Evolutionary conservation across 1,139 yeast species (phyloP).

Genomic region (Nakaseomyces nivariensis): DNA sequence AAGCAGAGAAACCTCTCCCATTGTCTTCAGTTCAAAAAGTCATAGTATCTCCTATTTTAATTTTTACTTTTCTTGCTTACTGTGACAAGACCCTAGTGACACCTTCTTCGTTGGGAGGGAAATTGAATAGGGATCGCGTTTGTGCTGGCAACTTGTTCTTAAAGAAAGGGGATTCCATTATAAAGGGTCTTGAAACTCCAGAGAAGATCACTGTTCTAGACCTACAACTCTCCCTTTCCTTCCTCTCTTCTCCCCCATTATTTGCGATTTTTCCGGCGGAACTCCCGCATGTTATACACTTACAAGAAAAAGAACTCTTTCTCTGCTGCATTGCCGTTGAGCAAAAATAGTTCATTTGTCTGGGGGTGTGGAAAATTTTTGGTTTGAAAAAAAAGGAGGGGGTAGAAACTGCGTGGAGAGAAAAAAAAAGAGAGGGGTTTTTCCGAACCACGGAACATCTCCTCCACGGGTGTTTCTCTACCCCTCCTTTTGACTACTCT

Average conservation of each 20-base stretch:
- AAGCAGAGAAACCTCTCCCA: neutral
- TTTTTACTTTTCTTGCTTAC: too few relatives aligned
- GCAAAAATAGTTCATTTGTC: neutral
- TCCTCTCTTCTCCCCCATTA: neutral
- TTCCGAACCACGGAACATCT: neutral
- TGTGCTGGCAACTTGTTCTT: neutral
- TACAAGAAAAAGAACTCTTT: neutral
- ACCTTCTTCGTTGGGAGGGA: neutral
- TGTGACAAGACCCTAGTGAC: neutral
- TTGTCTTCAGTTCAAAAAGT: too few relatives aligned
- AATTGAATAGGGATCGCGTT: too few relatives aligned
- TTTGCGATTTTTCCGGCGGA: neutral
- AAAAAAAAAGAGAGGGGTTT: neutral
- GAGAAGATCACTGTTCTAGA: neutral
- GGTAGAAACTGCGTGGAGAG: neutral
- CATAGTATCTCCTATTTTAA: too few relatives aligned
- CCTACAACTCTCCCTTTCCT: neutral
- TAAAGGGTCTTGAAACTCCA: neutral
- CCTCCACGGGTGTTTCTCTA: neutral
- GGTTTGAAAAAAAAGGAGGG: neutral
- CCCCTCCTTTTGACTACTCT: neutral
- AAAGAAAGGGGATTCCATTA: neutral
- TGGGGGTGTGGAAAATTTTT: neutral
- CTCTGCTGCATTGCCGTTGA: too few relatives aligned
- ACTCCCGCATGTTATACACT: neutral